Percentiles rank a stretch among this genome's conserved stretches.
Conservation (phyloP, 2,329 filamentous ascomycete genomes). For the Verticillium longisporum region DNA sequence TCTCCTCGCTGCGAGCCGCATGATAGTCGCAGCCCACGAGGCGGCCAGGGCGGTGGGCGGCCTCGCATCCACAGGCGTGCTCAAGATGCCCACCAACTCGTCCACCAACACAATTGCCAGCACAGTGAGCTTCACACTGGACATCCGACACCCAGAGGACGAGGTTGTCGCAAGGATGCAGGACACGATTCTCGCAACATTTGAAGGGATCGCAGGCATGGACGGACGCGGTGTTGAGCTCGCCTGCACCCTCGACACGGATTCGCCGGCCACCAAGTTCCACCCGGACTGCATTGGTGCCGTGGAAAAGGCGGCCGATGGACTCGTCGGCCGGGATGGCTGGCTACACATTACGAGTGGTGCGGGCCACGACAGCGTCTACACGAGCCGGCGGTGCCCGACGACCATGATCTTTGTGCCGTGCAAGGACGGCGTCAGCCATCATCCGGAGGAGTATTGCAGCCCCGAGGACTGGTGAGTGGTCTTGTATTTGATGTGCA, state of each 20-base stretch:
- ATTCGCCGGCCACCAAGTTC: conserved; percentile 57
- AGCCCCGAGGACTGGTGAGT: conserved; percentile 47
- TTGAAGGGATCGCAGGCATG: conserved; percentile 14
- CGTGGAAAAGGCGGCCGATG: conserved; percentile 52
- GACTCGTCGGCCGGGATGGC: conserved; percentile 43
- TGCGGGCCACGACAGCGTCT: conserved; percentile 45
- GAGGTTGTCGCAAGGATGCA: conserved; percentile 12
- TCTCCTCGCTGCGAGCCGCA: conserved; percentile 57
- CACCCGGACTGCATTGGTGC: conserved; percentile 60
- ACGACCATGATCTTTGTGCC: conserved; percentile 64
- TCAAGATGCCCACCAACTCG: conserved; percentile 24
- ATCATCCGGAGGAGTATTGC: conserved; percentile 57
- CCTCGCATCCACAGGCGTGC: conserved; percentile 63
- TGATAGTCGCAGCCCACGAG: conserved; percentile 61
- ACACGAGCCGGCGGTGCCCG: conserved; percentile 50
- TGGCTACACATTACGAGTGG: conserved; percentile 31
- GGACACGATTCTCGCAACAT: conserved; percentile 14
- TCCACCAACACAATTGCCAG: conserved; percentile 13
- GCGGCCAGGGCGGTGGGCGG: conserved; percentile 53
- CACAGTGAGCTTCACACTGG: conserved; percentile 11
- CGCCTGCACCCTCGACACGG: conserved; percentile 54
- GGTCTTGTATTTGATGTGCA: conserved; percentile 6
- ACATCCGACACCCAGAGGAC: conserved; percentile 12
- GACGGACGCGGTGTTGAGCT: conserved; percentile 33
- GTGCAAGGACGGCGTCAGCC: conserved; percentile 55